Evolutionary conservation across 208 protist species (phyloP), one percentile per base, ranked within the genome.

Genomic region (Tritrichomonas foetus): DNA sequence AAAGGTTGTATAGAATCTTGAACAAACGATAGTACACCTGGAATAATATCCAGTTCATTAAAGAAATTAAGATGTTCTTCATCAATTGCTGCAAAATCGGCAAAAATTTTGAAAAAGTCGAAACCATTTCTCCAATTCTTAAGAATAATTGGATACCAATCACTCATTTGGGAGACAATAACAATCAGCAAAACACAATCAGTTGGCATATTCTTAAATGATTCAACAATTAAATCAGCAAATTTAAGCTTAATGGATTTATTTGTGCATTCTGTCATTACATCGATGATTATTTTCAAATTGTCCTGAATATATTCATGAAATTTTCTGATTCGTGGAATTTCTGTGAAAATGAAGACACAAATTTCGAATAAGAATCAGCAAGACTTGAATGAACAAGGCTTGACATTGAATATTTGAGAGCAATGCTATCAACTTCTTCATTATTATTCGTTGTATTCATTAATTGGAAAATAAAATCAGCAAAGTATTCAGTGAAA

Each of bases 81-180:
- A 57, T 53, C 41, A 39, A 89, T 89, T 33, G 25, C 20, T 20
- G 78, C 25, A 47, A 89, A 89, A 50, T 53, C 47, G 33, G 20
- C 78, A 33, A 89, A 89, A 11, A 89, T 22, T 33, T 33, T 33
- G 47, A 89, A 89, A 2, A 89, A 57, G 57, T 89, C 78, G 30
- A 89, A 89, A 33, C n/a, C 33, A 89, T 89, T 89, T 33, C 78
- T 53, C 78, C 78, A 89, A 47, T 89, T 89, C 33, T 9, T 11
- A 5, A 89, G 30, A 3, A 89, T 89, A 20, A n/a, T 27, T n/a
- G 25, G 41, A 8, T 39, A 27, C 25, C 44, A 89, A n/a, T 89
- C 78, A n/a, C 39, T 13, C 1, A 89, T 20, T 16, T n/a, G 16
- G 33, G 41, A 16, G 2, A 57, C 22, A 1, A 89, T 36, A 39